Percentiles rank a stretch among this genome's conserved stretches.
These are phyloP conservation scores for Lactuca saligna DNA, from an alignment of 129 eudicot species.

Conservation along the genomic window DNA sequence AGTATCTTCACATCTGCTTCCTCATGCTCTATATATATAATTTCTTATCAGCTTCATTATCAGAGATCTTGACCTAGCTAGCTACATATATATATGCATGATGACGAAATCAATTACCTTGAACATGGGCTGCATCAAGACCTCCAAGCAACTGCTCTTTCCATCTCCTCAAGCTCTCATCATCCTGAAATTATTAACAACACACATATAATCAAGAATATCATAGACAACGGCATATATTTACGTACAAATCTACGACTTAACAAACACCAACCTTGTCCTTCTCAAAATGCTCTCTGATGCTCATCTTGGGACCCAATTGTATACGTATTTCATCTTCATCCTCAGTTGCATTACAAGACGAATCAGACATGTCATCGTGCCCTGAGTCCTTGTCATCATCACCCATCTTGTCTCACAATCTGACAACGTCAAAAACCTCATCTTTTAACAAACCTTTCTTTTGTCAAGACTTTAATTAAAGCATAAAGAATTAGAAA, in stretches of 20 bases:
- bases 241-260: neutral
- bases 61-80: neutral
- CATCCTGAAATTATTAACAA: slow-evolving; percentile 39
- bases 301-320: slow-evolving; percentile 59
- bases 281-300: slow-evolving; percentile 59
- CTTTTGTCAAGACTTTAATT: neutral
- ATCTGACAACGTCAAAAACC: slow-evolving; percentile 1
- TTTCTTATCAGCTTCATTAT: too few species aligned
- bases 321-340: slow-evolving; percentile 47
- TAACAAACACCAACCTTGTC: slow-evolving; percentile 47
- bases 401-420: slow-evolving; percentile 1
- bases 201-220: neutral
- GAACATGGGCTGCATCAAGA: slow-evolving; percentile 42
- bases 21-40: slow-evolving; percentile 27
- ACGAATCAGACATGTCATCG: slow-evolving; percentile 27
- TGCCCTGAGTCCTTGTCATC: slow-evolving; percentile 18
- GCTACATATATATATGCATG: neutral
- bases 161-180: slow-evolving; percentile 70
- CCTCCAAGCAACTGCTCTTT: slow-evolving; percentile 57
- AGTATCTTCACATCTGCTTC: slow-evolving; percentile 68
- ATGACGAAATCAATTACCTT: slow-evolving; percentile 21
- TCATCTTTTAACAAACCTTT: neutral
- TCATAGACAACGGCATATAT: neutral
- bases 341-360: slow-evolving; percentile 50
- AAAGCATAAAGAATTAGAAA: neutral